Conservation (phyloP, 306 rosid genomes). For the Trifolium repens region DNA sequence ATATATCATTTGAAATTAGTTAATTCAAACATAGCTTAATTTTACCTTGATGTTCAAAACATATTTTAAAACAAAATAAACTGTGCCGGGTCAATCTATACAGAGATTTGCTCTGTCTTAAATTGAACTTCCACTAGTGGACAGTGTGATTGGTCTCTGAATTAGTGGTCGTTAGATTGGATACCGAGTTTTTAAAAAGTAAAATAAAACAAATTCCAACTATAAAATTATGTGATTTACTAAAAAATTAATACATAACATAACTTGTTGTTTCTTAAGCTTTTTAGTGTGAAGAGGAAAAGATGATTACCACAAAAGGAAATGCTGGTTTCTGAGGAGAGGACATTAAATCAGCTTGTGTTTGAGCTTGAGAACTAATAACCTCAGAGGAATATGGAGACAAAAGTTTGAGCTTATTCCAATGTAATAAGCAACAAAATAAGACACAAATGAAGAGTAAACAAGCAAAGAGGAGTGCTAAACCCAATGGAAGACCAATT, state of each 20-base stretch:
- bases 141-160: too few species aligned
- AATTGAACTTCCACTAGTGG: too few species aligned
- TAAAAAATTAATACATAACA: background rate
- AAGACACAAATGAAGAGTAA: conserved; percentile 49
- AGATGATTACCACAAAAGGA: conserved; percentile 49
- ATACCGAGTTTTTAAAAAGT: too few species aligned
- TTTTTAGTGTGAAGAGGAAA: background rate
- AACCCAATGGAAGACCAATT: conserved; percentile 63
- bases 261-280: background rate
- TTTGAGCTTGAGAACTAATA: conserved; percentile 27
- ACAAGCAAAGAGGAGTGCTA: conserved; percentile 57
- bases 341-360: conserved; percentile 39
- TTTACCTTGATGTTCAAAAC: background rate
- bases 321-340: conserved; percentile 47
- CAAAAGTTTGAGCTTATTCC: conserved; percentile 54
- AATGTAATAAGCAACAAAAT: conserved; percentile 67
- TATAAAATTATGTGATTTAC: background rate
- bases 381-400: conserved; percentile 27
- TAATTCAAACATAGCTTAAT: background rate
- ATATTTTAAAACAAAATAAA: background rate
- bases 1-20: background rate
- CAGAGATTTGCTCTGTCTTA: too few species aligned
- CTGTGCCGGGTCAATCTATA: too few species aligned
- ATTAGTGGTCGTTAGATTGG: too few species aligned
- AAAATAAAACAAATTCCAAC: background rate